A percentile compares a stretch with the other conserved stretches of the same genome.
phyloP scores from a whole-genome alignment of 805 yeast genomes.

The Teunomyces cretensis region DNA sequence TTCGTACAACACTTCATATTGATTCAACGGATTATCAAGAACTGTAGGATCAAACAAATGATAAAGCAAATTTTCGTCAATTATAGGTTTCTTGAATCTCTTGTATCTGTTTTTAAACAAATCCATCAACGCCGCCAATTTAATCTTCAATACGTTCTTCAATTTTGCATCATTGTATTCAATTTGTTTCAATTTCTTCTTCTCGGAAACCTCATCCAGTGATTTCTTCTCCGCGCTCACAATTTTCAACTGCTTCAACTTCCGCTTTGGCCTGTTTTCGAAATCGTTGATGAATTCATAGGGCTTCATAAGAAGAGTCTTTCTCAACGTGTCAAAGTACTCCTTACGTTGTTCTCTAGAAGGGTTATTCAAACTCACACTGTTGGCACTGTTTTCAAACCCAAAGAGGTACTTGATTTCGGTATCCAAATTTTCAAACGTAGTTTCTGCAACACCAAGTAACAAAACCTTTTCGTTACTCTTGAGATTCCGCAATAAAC shows the following conservation, averaged over 20 bases:
- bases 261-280: conserved; percentile 53
- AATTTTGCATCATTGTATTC: conserved; percentile 73
- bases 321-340: conserved; percentile 57
- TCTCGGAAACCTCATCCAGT: conserved; percentile 31
- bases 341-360: conserved; percentile 43
- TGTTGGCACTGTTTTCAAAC: conserved; percentile 43
- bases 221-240: conserved; percentile 26
- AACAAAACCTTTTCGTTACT: conserved; percentile 74
- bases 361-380: conserved; percentile 47
- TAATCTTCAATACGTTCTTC: conserved; percentile 81
- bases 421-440: conserved; percentile 37
- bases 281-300: conserved; percentile 64
- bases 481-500: conserved; percentile 64
- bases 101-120: conserved; percentile 82
- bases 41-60: conserved; percentile 73
- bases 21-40: conserved; percentile 33
- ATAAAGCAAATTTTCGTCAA: conserved; percentile 71
- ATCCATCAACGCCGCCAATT: conserved; percentile 86
- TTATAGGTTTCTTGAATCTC: conserved; percentile 84
- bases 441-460: conserved; percentile 67
- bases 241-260: conserved; percentile 40
- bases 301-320: conserved; percentile 67
- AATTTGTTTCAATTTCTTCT: conserved; percentile 48
- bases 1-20: conserved; percentile 42
- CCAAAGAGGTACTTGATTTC: conserved; percentile 62